Base-by-base conservation (phyloP, 139 green algal species). In the Chlamydomonas incerta region DNA sequence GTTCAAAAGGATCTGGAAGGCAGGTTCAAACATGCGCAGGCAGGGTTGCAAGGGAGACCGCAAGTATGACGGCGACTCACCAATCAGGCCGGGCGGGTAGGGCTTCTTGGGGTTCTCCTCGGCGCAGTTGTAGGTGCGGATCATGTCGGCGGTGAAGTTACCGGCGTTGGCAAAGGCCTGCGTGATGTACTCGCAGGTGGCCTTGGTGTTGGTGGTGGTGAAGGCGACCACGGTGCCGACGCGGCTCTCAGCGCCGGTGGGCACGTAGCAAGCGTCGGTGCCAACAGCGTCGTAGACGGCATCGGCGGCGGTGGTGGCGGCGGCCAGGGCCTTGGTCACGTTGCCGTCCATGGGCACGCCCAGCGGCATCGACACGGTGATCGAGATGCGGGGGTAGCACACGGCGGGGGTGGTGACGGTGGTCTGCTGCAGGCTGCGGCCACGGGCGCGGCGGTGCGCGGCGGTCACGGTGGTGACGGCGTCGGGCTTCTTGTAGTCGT, bases 231-330 rank as follows among this genome's bases (percentile, higher is more conserved):
- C 8, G 0, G 66, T 85, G n/a, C 79, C 79, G 21, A 85, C 37
- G 3, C 46, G 31, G 66, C 47, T 76, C 66, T 85, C 79, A 21
- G 65, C 31, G 4, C 66, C 66, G 26, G 79, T 85, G 5, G 79
- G 79, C 79, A 85, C 79, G 34, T 85, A 85, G 66, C 79, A 85
- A 15, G 79, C 79, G 0, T 85, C 66, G 33, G 20, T 31, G n/a
- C 79, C 79, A 4, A 85, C n/a, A 1, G 79, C 79, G 3, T 24
- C 72, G n/a, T 76, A 85, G n/a, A 85, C n/a, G 15, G 65, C 79
- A 29, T 85, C 65, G 0, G 65, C 66, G 4, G 79, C 79, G 17
- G 6, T 17, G 31, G 50, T 75, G 24, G 79, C 79, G 5, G 79
- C 79, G 3, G 31, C 41, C 31, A 85, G 10, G 9, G 79, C 65